Conservation (phyloP, 345 rosid genomes). For the Pugionium cornutum region DNA sequence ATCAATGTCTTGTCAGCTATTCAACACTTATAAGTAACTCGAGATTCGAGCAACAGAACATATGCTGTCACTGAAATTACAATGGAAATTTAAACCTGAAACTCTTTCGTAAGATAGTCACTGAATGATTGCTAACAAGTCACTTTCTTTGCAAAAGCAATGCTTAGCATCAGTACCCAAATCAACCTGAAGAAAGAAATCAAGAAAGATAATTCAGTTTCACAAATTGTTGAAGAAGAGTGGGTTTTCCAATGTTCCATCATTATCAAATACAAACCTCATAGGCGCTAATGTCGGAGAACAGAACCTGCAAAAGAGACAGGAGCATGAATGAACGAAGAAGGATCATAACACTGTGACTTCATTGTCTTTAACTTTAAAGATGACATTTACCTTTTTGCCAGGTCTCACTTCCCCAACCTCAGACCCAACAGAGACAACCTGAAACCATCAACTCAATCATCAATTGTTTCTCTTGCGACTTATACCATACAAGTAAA, state of each 20-base stretch:
- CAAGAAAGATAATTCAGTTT: background rate
- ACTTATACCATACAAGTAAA: background rate
- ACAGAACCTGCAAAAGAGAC: conserved; percentile 58
- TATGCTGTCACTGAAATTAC: conserved; percentile 7
- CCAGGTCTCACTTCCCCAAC: conserved; percentile 61
- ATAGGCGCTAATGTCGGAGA: conserved; percentile 74
- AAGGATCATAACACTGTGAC: background rate
- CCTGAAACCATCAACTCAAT: conserved; percentile 39
- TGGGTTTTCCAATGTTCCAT: background rate
- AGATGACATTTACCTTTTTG: conserved; percentile 56
- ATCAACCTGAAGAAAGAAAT: conserved; percentile 52
- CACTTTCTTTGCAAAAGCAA: conserved; percentile 73
- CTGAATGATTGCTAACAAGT: conserved; percentile 66
- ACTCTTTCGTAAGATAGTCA: too few relatives aligned
- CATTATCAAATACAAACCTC: conserved; percentile 49
- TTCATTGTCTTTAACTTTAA: background rate
- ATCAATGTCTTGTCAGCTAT: too few relatives aligned
- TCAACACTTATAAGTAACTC: background rate
- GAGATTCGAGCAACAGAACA: background rate
- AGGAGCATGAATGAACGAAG: background rate
- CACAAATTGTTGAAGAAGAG: background rate
- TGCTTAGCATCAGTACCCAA: conserved; percentile 66
- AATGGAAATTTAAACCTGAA: background rate
- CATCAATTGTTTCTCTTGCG: background rate
- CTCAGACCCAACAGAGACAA: conserved; percentile 67